Conservation (phyloP, 2,329 filamentous ascomycete species). For the Tolypocladium amazonense region DNA sequence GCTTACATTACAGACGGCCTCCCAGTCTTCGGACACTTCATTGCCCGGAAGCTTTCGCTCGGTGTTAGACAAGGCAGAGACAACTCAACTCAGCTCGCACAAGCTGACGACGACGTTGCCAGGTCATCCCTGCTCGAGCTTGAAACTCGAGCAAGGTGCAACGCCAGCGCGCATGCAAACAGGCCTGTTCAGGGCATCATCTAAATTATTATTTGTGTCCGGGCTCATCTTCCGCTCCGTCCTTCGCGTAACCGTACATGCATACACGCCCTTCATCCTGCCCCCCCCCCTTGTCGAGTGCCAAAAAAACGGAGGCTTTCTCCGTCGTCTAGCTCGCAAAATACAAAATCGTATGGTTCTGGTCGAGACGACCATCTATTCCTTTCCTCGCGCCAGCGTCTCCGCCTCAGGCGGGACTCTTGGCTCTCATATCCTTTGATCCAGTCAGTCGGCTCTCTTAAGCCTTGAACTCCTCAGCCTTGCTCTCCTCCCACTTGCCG, state of each 20-base stretch:
- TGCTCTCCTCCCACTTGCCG: constrained; percentile 52
- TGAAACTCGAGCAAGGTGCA: not conserved
- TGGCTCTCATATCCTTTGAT: not conserved
- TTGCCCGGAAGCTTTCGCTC: not conserved
- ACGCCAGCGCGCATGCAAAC: not conserved
- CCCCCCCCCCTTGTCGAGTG: constrained; percentile 1
- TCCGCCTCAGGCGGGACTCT: not conserved
- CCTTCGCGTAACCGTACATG: constrained; percentile 2
- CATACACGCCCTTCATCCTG: not conserved
- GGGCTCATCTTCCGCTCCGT: not conserved
- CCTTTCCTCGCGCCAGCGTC: not conserved
- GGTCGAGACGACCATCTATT: constrained; percentile 9
- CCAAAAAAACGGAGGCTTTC: constrained; percentile 2
- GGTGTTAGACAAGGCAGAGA: not conserved
- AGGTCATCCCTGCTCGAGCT: not conserved
- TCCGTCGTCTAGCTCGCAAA: constrained; percentile 22
- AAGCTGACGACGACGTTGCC: not conserved
- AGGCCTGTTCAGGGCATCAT: not conserved
- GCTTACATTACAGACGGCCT: not conserved
- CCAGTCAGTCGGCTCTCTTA: constrained; percentile 20
- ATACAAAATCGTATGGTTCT: constrained; percentile 18
- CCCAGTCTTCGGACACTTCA: not conserved
- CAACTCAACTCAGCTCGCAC: not conserved
- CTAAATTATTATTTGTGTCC: not conserved
- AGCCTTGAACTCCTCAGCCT: constrained; percentile 49